Base-by-base conservation (phyloP, 1,284 basidiomycete species). In the Apiotrichum laibachii region DNA sequence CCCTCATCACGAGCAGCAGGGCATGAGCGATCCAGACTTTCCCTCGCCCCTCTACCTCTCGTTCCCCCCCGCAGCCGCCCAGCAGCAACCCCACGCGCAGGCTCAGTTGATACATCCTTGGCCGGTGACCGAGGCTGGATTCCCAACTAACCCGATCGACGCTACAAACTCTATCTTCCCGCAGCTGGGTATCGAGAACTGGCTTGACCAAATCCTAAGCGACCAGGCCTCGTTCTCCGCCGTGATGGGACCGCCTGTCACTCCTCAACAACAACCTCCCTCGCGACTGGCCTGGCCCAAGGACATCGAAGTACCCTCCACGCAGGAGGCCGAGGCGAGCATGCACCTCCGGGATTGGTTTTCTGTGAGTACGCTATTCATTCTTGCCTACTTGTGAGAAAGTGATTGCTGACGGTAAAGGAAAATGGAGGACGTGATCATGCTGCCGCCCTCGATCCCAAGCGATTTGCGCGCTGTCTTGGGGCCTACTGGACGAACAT, bases 151-250 rank as follows among this genome's bases (percentile, higher is more conserved):
- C 21, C 55, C 50, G 0, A 39, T 50, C 11, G 50, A 51, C 40
- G 44, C 55, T 12, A 19, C 50, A 5, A 34, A 46, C 37, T 45
- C 50, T 12, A 44, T 57, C 13, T 51, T 43, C 21, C 51, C 45
- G 16, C 45, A 37, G 19, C 39, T 53, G 22, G 56, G 56, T 8
- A 57, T 59, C 26, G 57, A 59, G 44, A 50, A 40, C n/a, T 59
- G 57, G 57, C 37, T 59, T 9, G 53, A 59, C 53, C 57, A 59
- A 37, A 60, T 60, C 42, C 46, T 56, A 21, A 52, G 54, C n/a
- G 43, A 46, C 34, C 56, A 51, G 18, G 37, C 56, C 2, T n/a
- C 42, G 3, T 47, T 57, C 35, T 21, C 55, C 7, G 26, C 42
- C 13, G 37, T 40, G 12, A 44, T 53, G 26, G 47, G 31, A 22